phyloP scores from a whole-genome alignment of 305 asterid species.

The Ilex paraguariensis region DNA sequence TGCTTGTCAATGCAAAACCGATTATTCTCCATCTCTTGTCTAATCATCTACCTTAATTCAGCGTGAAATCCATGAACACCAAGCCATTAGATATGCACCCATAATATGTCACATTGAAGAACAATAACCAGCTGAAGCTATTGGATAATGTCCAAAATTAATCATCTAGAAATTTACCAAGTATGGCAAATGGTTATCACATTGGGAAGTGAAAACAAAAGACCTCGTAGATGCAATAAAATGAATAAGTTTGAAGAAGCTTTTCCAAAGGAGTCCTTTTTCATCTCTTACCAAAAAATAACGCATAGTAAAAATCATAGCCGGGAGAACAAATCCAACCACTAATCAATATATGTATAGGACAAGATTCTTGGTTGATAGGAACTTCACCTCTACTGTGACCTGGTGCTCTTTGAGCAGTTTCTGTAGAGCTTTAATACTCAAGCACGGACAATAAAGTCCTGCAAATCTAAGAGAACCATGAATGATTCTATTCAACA shows the following conservation, averaged over 20 bases:
- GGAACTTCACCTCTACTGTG: constrained; percentile 46
- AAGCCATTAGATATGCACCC: not conserved
- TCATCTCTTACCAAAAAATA: not conserved
- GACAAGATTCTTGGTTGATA: not conserved
- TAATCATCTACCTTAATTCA: constrained; percentile 59
- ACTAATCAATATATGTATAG: too few species aligned
- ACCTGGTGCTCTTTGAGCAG: constrained; percentile 63
- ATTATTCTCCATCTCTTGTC: constrained; percentile 79
- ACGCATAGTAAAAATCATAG: not conserved
- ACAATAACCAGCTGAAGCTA: not conserved
- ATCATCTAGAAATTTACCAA: not conserved
- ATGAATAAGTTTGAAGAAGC: too few species aligned
- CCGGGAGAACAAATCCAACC: not conserved
- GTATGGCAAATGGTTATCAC: not conserved
- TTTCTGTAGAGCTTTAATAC: constrained; percentile 71
- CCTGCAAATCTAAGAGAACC: constrained; percentile 68
- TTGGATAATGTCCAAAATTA: too few species aligned
- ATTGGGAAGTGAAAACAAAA: not conserved
- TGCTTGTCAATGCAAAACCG: constrained; percentile 65
- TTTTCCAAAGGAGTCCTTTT: too few species aligned
- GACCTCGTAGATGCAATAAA: too few species aligned
- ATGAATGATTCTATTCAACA: constrained; percentile 14
- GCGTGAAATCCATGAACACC: constrained; percentile 21
- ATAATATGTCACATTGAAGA: not conserved
- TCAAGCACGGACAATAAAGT: constrained; percentile 75